Conservation (phyloP, 2,329 filamentous ascomycete genomes). For the Peltaster fructicola region DNA sequence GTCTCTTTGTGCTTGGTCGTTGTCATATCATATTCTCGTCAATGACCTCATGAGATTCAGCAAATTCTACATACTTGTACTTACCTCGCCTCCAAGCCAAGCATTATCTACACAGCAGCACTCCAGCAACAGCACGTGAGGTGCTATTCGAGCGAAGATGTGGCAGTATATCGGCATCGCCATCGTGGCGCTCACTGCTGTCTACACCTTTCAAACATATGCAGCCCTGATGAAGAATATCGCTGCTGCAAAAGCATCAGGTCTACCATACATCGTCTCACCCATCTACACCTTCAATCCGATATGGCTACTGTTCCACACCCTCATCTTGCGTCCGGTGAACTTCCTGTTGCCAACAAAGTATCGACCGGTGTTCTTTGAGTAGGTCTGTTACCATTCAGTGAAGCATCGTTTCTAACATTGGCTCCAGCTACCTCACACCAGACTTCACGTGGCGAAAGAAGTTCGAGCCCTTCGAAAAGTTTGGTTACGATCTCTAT, state of each 20-base stretch:
- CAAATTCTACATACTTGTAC: too few relatives aligned
- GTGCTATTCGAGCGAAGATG: conserved; percentile 9
- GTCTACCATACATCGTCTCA: conserved; percentile 25
- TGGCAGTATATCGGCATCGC: conserved; percentile 13
- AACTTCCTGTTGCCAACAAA: not conserved
- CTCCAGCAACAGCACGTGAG: too few relatives aligned
- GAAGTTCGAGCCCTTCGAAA: conserved; percentile 39
- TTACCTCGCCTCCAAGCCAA: too few relatives aligned
- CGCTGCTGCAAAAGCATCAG: conserved; percentile 27
- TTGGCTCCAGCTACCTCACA: conserved; percentile 29
- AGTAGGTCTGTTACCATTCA: too few relatives aligned
- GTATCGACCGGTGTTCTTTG: not conserved
- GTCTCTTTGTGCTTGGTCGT: too few relatives aligned
- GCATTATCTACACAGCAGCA: too few relatives aligned
- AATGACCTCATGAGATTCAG: too few relatives aligned
- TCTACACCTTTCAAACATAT: conserved; percentile 20
- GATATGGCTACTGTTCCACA: conserved; percentile 32
- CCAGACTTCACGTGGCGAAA: conserved; percentile 43
- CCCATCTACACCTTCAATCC: conserved; percentile 32
- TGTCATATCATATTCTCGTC: too few relatives aligned
- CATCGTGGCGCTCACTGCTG: conserved; percentile 16
- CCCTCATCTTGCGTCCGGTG: conserved; percentile 4
- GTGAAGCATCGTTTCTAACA: too few relatives aligned
- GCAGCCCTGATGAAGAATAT: conserved; percentile 24
- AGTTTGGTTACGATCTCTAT: conserved; percentile 43